Evolutionary conservation across 2,329 filamentous ascomycete species (phyloP), one percentile per base, ranked within the genome.

Genomic region (Fonsecaea pedrosoi): DNA sequence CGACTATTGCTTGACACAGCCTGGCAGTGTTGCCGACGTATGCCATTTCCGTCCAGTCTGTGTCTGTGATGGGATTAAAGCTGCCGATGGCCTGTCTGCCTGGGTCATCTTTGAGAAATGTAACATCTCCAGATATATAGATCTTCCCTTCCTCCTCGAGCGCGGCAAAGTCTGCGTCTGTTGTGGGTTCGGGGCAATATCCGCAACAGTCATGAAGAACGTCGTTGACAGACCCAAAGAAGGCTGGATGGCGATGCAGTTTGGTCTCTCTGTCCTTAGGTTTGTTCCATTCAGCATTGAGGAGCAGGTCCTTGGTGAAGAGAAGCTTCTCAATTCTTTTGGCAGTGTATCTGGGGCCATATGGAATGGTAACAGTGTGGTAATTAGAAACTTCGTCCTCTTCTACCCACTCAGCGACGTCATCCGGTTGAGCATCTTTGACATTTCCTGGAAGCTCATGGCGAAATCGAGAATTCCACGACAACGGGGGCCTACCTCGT

Each of bases 1-100:
- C 88, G 3, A 94, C 87, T 65, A 96, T 96, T 0, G 91, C 92
- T 74, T 93, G 90, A 73, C 91, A 96, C 1, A 96, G 83, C 15
- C 86, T 83, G 42, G 87, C 88, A 0, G 91, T 94, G 71, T 93
- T 91, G 10, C 92, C 91, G 40, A 96, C 85, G 71, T 96, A 96
- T 0, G 92, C 92, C 92, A 96, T 95, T 70, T 94, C 91, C 0
- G 92, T 95, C 91, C 92, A 96, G 74, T 95, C 92, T 59, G 92
- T 85, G 50, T 92, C 88, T 0, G 90, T 94, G 42, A 94, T 83
- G 0, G 92, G 92, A 72, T 95, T 90, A 80, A 96, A 96, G 50
- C 84, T 87, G 32, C 87, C 87, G 71, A 90, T 88, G 42, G 84
- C 79, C 78, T 95, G 92, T 63, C 92, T 85, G 18, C 92, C 92